These are phyloP conservation scores for Balakata baccata DNA, from an alignment of 345 rosid genomes.

Conservation along the genomic window DNA sequence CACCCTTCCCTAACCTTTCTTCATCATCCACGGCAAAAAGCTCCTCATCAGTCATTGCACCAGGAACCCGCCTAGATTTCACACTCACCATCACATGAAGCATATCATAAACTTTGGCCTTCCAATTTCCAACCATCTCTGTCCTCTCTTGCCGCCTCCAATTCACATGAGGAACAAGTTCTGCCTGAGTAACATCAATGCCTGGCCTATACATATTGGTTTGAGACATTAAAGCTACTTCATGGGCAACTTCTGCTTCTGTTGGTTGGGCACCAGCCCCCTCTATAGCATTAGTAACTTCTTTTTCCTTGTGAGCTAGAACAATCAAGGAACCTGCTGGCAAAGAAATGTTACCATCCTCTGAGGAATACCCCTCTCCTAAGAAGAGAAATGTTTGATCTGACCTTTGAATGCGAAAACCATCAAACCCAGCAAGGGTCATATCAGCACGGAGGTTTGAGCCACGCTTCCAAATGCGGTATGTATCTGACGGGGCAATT, in stretches of 20 bases:
- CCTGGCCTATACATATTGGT: conserved; percentile 99
- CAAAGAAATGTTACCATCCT: conserved; percentile 61
- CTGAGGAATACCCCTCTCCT: conserved; percentile 80
- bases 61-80: conserved; percentile 95
- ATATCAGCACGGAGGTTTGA: conserved; percentile 97
- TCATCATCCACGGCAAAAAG: conserved; percentile 84
- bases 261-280: conserved; percentile 95
- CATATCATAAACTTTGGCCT: conserved; percentile 96
- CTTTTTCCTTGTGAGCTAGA: conserved; percentile 93
- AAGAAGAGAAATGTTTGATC: conserved; percentile 88
- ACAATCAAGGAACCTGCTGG: conserved; percentile 79
- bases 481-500: conserved; percentile 98
- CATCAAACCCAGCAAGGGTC: conserved; percentile 98
- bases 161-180: conserved; percentile 76
- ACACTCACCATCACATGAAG: conserved; percentile 94
- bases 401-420: conserved; percentile 88
- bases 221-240: conserved; percentile 93
- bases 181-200: conserved; percentile 98
- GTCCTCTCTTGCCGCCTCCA: conserved; percentile 99
- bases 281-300: conserved; percentile 91
- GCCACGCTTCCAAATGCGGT: conserved; percentile 98
- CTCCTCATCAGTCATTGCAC: conserved; percentile 98
- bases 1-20: conserved; percentile 55
- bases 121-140: conserved; percentile 92
- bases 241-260: conserved; percentile 88